Evolutionary conservation across 805 yeast genomes (phyloP).

Genomic region (Cyberlindnera samutprakarnensis): DNA sequence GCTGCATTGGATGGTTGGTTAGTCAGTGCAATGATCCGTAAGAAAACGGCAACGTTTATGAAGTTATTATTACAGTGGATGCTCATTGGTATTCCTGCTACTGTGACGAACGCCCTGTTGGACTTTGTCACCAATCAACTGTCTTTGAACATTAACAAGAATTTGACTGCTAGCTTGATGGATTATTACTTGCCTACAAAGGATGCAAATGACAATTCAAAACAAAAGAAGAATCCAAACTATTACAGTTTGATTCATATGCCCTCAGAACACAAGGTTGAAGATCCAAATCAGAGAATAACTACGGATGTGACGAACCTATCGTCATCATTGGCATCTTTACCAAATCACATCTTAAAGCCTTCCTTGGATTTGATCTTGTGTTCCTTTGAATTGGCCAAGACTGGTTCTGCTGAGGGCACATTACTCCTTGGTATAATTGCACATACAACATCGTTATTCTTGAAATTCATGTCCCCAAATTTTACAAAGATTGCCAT

Average conservation of each 20-base stretch:
- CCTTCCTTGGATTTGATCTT: constrained; percentile 74
- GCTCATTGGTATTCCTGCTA: constrained; percentile 79
- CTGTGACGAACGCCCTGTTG: constrained; percentile 67
- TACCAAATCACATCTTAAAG: constrained; percentile 78
- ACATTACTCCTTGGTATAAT: constrained; percentile 70
- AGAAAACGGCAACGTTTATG: constrained; percentile 56
- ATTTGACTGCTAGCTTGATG: constrained; percentile 57
- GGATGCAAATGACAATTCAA: constrained; percentile 21
- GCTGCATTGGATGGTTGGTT: constrained; percentile 82
- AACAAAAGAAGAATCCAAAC: constrained; percentile 45
- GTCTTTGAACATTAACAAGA: constrained; percentile 50
- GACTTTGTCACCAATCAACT: constrained; percentile 52
- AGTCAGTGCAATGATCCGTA: constrained; percentile 74
- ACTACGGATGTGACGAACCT: constrained; percentile 75
- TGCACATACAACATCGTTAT: constrained; percentile 72
- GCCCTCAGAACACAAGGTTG: constrained; percentile 36
- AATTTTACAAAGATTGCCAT: constrained; percentile 79
- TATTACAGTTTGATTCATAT: constrained; percentile 66
- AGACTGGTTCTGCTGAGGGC: constrained; percentile 54
- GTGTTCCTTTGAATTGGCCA: constrained; percentile 67
- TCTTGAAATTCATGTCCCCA: constrained; percentile 74
- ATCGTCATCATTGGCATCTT: constrained; percentile 58
- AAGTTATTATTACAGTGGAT: constrained; percentile 69
- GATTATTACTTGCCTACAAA: constrained; percentile 63
- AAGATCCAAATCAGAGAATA: constrained; percentile 77